A percentile compares a stretch with the other conserved stretches of the same genome.
phyloP scores from a whole-genome alignment of 1,284 basidiomycete genomes.

The Puccinia coronata region DNA sequence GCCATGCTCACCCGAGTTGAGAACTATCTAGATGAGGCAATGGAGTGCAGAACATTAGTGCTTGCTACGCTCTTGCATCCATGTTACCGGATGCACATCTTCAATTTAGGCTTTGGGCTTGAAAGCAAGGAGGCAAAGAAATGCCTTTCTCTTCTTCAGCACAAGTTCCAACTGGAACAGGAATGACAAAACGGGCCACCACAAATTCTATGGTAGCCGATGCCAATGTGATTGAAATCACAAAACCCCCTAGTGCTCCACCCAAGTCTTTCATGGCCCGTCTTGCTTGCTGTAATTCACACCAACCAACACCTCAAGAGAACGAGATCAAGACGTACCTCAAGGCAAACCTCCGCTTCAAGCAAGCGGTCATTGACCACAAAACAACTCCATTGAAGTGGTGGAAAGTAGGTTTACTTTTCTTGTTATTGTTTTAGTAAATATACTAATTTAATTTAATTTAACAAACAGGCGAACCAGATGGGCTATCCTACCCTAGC shows the following conservation, averaged over 20 bases:
- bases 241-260: background rate
- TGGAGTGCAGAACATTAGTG: background rate
- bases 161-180: background rate
- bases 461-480: too few species aligned
- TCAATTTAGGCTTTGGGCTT: background rate
- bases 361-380: background rate
- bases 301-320: background rate
- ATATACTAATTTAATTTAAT: too few species aligned
- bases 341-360: background rate
- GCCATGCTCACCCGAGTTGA: constrained; percentile 4
- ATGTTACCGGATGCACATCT: too few species aligned
- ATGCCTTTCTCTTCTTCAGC: background rate
- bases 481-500: background rate
- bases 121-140: background rate
- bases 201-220: too few species aligned
- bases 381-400: background rate
- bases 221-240: background rate
- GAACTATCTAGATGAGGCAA: constrained; percentile 3
- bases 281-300: background rate
- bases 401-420: too few species aligned
- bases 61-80: too few species aligned
- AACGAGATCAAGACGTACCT: background rate
- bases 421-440: too few species aligned
- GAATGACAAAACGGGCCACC: background rate
- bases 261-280: background rate